Conservation (phyloP, 768 basidiomycete genomes). For the Ramaria rubella region DNA sequence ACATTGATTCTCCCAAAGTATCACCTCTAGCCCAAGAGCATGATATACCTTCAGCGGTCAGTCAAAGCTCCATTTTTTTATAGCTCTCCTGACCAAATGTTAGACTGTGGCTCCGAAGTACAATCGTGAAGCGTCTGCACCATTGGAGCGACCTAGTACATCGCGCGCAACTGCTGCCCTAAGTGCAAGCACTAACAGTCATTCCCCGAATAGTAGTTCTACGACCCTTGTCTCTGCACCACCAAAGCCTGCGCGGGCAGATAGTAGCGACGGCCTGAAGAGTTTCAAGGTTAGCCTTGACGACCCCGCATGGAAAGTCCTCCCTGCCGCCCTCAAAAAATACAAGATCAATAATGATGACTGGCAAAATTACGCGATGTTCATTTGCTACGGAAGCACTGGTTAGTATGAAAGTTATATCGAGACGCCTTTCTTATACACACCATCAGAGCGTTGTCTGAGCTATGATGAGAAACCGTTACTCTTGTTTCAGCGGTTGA, state of each 20-base stretch:
- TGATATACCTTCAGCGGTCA: constrained; percentile 32
- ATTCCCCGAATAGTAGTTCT: constrained; percentile 3
- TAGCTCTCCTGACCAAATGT: constrained; percentile 2
- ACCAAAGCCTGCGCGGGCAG: not conserved
- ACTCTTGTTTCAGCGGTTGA: constrained; percentile 93
- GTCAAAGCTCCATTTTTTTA: not conserved
- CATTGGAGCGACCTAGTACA: not conserved
- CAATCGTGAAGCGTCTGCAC: not conserved
- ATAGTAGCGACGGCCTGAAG: constrained; percentile 57
- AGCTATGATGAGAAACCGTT: constrained; percentile 98
- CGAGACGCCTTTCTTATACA: constrained; percentile 30
- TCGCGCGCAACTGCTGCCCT: constrained; percentile 24
- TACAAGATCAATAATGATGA: constrained; percentile 98
- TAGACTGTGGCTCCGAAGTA: not conserved
- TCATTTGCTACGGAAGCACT: constrained; percentile 93
- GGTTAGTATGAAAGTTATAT: constrained; percentile 45
- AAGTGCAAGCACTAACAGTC: not conserved
- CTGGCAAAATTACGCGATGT: constrained; percentile 99
- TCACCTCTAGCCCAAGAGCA: constrained; percentile 78
- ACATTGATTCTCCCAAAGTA: constrained; percentile 62
- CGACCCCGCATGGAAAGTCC: constrained; percentile 97
- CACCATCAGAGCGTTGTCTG: constrained; percentile 78
- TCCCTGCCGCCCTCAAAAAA: constrained; percentile 96
- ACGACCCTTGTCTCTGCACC: constrained; percentile 6
- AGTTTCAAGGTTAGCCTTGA: constrained; percentile 97